Conservation (phyloP, 2,329 filamentous ascomycete species). For the Alternaria sp. region DNA sequence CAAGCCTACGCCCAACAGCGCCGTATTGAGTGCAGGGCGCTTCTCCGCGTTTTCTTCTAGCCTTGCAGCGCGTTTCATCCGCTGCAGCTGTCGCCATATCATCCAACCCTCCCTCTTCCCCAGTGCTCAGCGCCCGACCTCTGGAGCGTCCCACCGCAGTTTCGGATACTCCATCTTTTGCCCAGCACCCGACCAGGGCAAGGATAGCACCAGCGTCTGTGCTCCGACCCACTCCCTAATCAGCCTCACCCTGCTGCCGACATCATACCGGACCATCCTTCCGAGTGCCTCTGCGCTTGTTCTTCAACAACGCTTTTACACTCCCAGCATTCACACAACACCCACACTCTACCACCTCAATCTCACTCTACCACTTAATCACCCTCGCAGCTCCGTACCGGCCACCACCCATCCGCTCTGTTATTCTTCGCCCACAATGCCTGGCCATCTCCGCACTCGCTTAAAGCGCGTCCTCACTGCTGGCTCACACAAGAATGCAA, state of each 20-base stretch:
- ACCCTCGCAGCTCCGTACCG: not conserved
- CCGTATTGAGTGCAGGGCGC: constrained; percentile 14
- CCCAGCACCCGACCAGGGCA: constrained; percentile 13
- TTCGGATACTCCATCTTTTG: constrained; percentile 14
- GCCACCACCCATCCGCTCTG: not conserved
- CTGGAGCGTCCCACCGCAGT: constrained; percentile 14
- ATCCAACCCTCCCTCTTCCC: constrained; percentile 11
- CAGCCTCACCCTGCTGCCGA: constrained; percentile 30
- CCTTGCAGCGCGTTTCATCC: constrained; percentile 22
- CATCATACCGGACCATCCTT: constrained; percentile 22
- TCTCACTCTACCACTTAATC: not conserved
- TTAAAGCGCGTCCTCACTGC: constrained; percentile 54
- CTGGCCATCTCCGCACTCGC: constrained; percentile 52
- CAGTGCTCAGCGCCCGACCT: constrained; percentile 12
- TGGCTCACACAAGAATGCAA: constrained; percentile 37
- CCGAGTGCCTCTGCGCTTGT: constrained; percentile 14
- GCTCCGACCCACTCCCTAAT: constrained; percentile 20
- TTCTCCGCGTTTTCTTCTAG: constrained; percentile 39
- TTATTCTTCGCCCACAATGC: constrained; percentile 41
- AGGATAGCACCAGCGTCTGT: constrained; percentile 13
- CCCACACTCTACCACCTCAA: constrained; percentile 5
- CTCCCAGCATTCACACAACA: not conserved
- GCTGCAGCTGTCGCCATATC: constrained; percentile 4
- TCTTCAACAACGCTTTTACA: constrained; percentile 6
- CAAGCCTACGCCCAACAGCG: constrained; percentile 7